Conservation (phyloP, 352 stramenopile species). For the Pythium oligandrum region DNA sequence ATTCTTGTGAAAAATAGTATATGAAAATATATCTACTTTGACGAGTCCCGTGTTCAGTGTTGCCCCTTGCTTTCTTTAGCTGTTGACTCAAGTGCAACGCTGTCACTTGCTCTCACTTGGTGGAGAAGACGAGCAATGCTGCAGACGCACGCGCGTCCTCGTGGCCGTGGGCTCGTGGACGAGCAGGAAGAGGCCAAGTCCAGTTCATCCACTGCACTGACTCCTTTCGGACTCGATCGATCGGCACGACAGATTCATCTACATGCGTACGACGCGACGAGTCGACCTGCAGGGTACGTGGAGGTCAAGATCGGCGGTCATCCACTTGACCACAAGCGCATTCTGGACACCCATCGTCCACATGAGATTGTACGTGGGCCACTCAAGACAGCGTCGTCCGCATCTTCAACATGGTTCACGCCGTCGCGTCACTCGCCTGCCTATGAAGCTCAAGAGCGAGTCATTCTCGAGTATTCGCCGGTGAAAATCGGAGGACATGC, state of each 20-base stretch:
- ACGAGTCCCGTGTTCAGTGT: no score
- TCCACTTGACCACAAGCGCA: conserved; percentile 47
- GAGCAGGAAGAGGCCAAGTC: no score
- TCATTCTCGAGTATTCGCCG: conserved; percentile 46
- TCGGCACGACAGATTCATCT: conserved; percentile 39
- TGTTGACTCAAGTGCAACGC: no score
- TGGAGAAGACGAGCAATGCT: no score
- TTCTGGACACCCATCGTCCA: conserved; percentile 20
- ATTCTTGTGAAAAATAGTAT: no score
- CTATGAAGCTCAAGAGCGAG: conserved; percentile 28
- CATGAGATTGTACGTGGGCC: conserved; percentile 5
- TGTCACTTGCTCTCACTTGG: no score
- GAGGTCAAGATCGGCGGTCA: conserved; percentile 81
- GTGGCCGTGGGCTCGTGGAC: no score
- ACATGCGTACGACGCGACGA: conserved; percentile 40
- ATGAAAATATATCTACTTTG: no score
- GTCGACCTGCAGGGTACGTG: conserved; percentile 22
- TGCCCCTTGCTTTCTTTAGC: no score
- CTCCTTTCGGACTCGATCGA: no score
- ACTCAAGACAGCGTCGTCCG: conserved; percentile 5
- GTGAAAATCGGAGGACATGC: conserved; percentile 78
- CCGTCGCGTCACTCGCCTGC: conserved; percentile 29
- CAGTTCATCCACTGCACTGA: no score
- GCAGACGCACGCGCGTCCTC: no score
- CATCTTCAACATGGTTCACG: neutral